Conservation (phyloP, 768 basidiomycete species). For the Trametes maxima region DNA sequence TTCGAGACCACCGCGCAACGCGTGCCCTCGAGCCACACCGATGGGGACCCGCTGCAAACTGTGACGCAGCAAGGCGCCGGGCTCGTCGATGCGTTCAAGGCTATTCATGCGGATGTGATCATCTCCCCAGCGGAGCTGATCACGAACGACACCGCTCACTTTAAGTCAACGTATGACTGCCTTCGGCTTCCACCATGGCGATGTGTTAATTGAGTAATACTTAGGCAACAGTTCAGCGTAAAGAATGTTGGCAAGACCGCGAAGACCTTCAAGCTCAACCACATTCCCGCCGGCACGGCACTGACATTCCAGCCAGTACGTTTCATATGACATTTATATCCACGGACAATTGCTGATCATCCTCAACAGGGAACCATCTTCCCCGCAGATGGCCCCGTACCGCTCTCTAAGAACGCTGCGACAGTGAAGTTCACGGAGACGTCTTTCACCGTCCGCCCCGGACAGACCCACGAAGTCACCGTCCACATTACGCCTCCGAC, state of each 20-base stretch:
- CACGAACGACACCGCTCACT: slow-evolving; percentile 65
- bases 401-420: slow-evolving; percentile 47
- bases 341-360: neutral
- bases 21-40: slow-evolving; percentile 47
- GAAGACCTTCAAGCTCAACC: slow-evolving; percentile 50
- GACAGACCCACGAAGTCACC: slow-evolving; percentile 42
- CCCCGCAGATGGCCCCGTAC: slow-evolving; percentile 51
- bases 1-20: slow-evolving; percentile 52
- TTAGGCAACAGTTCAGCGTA: slow-evolving; percentile 52
- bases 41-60: slow-evolving; percentile 53
- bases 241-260: slow-evolving; percentile 47
- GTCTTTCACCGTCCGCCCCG: slow-evolving; percentile 48
- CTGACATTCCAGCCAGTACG: slow-evolving; percentile 47
- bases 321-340: neutral
- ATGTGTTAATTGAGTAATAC: neutral
- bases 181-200: neutral
- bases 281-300: slow-evolving; percentile 61
- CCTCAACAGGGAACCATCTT: slow-evolving; percentile 41
- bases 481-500: slow-evolving; percentile 51
- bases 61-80: slow-evolving; percentile 58
- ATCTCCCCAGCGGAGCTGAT: slow-evolving; percentile 60
- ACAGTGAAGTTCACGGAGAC: slow-evolving; percentile 48
- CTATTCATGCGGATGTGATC: slow-evolving; percentile 53
- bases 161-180: slow-evolving; percentile 42
- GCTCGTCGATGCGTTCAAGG: slow-evolving; percentile 58